phyloP scores from a whole-genome alignment of 495 filamentous ascomycete species.

The Penicillium atrosanguineum region DNA sequence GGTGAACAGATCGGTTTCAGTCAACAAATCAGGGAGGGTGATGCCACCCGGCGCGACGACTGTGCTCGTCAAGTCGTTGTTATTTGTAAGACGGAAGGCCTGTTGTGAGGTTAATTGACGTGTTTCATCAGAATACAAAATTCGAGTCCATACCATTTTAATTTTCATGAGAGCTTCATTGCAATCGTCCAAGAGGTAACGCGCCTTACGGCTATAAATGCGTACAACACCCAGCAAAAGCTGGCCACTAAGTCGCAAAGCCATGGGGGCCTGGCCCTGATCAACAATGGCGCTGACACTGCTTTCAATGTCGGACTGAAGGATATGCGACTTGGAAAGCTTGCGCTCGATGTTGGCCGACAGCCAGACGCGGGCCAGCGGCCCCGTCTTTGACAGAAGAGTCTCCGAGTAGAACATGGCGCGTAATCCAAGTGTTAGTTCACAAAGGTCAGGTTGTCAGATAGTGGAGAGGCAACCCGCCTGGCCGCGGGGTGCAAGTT shows the following conservation, averaged over 20 bases:
- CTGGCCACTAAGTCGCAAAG: constrained; percentile 88
- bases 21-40: constrained; percentile 83
- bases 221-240: constrained; percentile 91
- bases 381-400: constrained; percentile 92
- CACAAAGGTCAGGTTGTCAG: constrained; percentile 10
- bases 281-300: constrained; percentile 93
- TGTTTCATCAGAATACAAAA: background rate
- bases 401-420: constrained; percentile 98
- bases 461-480: constrained; percentile 29
- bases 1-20: constrained; percentile 82
- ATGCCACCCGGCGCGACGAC: constrained; percentile 65
- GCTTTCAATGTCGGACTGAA: constrained; percentile 87
- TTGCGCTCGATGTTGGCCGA: constrained; percentile 97
- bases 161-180: constrained; percentile 96
- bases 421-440: constrained; percentile 18
- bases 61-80: constrained; percentile 75
- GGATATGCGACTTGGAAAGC: constrained; percentile 88
- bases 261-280: constrained; percentile 91
- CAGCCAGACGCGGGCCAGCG: constrained; percentile 95
- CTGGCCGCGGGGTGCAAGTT: constrained; percentile 41
- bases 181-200: constrained; percentile 94
- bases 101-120: constrained; percentile 22
- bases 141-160: constrained; percentile 74
- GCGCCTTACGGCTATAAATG: constrained; percentile 95
- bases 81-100: constrained; percentile 76